Conservation (phyloP, 2,329 filamentous ascomycete species). For the Claviceps sp. region DNA sequence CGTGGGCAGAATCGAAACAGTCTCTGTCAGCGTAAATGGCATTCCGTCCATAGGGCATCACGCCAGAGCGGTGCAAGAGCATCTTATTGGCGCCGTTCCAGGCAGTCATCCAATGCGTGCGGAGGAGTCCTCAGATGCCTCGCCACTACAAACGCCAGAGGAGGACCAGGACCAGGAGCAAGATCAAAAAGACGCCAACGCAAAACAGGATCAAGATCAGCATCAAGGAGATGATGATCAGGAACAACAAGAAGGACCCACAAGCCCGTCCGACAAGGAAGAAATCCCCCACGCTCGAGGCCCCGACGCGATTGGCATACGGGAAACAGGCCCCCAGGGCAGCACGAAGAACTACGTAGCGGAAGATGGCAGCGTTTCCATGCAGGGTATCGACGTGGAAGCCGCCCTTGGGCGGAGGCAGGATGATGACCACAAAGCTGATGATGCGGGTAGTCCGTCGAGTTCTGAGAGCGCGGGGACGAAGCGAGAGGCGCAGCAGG, state of each 20-base stretch:
- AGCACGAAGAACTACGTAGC: constrained; percentile 27
- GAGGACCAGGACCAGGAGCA: not conserved
- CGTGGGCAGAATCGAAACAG: constrained; percentile 66
- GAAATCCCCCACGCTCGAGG: constrained; percentile 72
- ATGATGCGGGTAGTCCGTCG: constrained; percentile 14
- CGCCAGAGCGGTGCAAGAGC: constrained; percentile 58
- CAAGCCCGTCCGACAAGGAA: constrained; percentile 34
- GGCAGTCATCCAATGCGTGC: constrained; percentile 43
- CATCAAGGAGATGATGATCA: not conserved
- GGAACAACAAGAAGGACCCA: constrained; percentile 16
- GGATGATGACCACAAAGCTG: constrained; percentile 11
- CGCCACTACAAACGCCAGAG: not conserved
- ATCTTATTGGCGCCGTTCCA: constrained; percentile 67
- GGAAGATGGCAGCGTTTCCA: constrained; percentile 28
- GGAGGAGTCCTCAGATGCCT: constrained; percentile 14
- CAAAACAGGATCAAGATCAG: not conserved
- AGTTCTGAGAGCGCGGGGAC: constrained; percentile 24
- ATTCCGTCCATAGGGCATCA: constrained; percentile 38
- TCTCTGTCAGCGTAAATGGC: constrained; percentile 62
- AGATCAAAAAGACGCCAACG: too few species aligned
- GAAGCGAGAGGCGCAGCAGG: constrained; percentile 43
- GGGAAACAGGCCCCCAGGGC: constrained; percentile 69
- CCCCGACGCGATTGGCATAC: constrained; percentile 70
- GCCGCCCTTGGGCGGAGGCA: constrained; percentile 45
- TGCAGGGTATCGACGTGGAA: constrained; percentile 45